Conservation (phyloP, 805 yeast species). For the Candida qinlingensis region DNA sequence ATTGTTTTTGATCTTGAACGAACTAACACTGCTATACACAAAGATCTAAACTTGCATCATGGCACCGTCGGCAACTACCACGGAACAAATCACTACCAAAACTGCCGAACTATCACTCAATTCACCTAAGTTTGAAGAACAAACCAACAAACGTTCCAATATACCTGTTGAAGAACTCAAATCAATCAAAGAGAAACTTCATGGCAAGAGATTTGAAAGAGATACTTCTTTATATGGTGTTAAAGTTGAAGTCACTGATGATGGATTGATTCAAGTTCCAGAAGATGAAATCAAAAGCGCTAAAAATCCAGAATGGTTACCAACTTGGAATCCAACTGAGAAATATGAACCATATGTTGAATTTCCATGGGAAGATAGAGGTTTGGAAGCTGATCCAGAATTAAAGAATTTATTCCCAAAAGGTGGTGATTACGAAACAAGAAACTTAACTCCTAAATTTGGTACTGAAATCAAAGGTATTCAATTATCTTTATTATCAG, state of each 20-base stretch:
- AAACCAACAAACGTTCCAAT: background rate
- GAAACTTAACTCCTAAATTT: constrained; percentile 2
- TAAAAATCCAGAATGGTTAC: constrained; percentile 5
- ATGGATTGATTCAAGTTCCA: background rate
- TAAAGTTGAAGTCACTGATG: constrained; percentile 1
- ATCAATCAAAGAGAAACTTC: background rate
- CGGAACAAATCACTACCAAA: background rate
- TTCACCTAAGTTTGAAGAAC: background rate
- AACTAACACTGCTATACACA: too few relatives aligned
- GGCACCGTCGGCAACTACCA: background rate
- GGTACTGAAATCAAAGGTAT: constrained; percentile 50
- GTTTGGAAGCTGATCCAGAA: constrained; percentile 2
- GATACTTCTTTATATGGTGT: background rate
- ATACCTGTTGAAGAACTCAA: background rate
- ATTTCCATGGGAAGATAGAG: constrained; percentile 3
- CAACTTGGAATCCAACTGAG: constrained; percentile 6
- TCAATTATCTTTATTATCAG: constrained; percentile 50
- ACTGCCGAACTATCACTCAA: background rate
- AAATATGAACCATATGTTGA: constrained; percentile 2
- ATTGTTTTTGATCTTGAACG: too few relatives aligned
- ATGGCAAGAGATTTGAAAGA: background rate
- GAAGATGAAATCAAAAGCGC: background rate
- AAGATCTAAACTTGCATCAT: too few relatives aligned
- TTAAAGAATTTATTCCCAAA: constrained; percentile 6
- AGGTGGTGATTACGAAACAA: background rate